These are phyloP conservation scores for Cryptosporidium ubiquitum DNA, from an alignment of 169 alveolate genomes.

Conservation along the genomic window DNA sequence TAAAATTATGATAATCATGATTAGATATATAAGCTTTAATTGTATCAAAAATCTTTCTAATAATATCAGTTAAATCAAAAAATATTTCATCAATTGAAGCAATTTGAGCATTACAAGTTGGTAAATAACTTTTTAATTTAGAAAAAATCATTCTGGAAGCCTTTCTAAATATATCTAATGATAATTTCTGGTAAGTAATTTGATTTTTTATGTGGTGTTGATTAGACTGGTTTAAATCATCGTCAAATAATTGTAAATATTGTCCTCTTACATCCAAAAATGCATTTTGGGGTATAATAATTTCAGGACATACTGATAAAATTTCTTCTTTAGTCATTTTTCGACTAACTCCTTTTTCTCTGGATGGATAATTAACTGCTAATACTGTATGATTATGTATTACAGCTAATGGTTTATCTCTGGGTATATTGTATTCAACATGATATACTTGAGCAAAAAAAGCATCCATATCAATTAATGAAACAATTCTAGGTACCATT, in stretches of 20 bases:
- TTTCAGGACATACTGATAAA: constrained; percentile 51
- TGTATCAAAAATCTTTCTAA: constrained; percentile 4
- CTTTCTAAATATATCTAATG: constrained; percentile 49
- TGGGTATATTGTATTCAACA: constrained; percentile 29
- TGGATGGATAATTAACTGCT: constrained; percentile 63
- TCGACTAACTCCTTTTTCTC: constrained; percentile 38
- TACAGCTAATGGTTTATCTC: constrained; percentile 66
- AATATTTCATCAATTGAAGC: constrained; percentile 66
- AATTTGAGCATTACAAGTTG: constrained; percentile 44
- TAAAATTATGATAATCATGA: background rate
- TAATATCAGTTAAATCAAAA: constrained; percentile 22
- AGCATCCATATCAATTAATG: constrained; percentile 69
- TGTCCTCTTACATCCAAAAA: constrained; percentile 11
- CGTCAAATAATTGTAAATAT: background rate
- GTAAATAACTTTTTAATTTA: constrained; percentile 5
- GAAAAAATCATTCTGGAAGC: constrained; percentile 43
- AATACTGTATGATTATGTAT: constrained; percentile 32
- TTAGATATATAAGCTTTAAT: background rate
- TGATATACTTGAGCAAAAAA: constrained; percentile 70
- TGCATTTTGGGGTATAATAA: constrained; percentile 22
- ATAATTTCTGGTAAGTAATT: constrained; percentile 3
- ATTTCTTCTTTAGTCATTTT: constrained; percentile 28
- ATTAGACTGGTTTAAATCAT: background rate
- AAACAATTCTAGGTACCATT: constrained; percentile 39
- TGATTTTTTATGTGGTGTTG: background rate